Evolutionary conservation across 192 early-diverging fungal genomes (phyloP), one percentile per base, ranked within the genome.

Genomic region (Coemansia sp.): DNA sequence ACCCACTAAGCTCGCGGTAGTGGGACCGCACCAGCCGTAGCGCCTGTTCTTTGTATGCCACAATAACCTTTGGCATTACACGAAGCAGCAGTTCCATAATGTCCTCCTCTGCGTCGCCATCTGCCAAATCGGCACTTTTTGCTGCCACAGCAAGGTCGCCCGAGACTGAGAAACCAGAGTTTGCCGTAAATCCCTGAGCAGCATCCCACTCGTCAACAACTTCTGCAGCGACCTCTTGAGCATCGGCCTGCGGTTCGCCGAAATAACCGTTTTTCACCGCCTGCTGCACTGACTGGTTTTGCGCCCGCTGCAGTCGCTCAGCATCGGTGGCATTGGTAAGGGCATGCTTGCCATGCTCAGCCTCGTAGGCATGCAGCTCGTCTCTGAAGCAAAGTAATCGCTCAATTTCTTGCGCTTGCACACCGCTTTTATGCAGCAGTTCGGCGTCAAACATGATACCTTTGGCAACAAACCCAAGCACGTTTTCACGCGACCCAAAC

Each of bases 381-480:
- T 59, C 52, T 24, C 60, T 63, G 25, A 74, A 74, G 14, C 22
- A 58, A 24, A 67, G 6, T 2, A 80, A 49, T 1, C 68, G 64
- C 23, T 22, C 3, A 27, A 70, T 54, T 17, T 71, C 65, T 0
- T 41, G 29, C 55, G 10, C 6, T 11, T 2, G 47, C 10, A 69
- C 64, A 9, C 74, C 70, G 51, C 69, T 57, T 29, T 56, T 66
- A 4, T 27, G 59, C 41, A 81, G 58, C 21, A 69, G 47, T 19
- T 59, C n/a, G 21, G 65, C 53, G 47, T 81, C 62, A 43, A 80
- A 80, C 38, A 80, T 58, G 17, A 65, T n/a, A 5, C 77, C 77
- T 5, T 45, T 54, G 24, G 79, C 66, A 1, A 72, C 67, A 76
- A 81, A 81, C 21, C 79, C 79, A 4, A 81, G 14, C 1, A 62